Evolutionary conservation across 2,329 filamentous ascomycete genomes (phyloP), one percentile per base, ranked within the genome.

Genomic region (Polychaeton citri): DNA sequence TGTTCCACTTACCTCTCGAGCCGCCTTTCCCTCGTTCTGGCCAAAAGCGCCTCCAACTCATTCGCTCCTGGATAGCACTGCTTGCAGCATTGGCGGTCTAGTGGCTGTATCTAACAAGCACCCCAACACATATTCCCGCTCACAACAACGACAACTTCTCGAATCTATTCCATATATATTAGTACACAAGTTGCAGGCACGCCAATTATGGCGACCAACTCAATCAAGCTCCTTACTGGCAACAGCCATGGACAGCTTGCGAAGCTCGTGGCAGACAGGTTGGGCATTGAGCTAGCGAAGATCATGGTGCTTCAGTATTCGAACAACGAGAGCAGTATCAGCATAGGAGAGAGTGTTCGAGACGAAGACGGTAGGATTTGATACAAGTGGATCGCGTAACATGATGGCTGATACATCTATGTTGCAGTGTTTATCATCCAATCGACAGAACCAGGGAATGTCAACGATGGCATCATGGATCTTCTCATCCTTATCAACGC

Each of bases 381-480:
- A 7, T 7, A 28, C 21, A n/a, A n/a, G 21, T 28, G 24, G 24
- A n/a, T n/a, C n/a, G n/a, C n/a, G n/a, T n/a, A n/a, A n/a, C n/a
- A n/a, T 17, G 20, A 16, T 28, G 30, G 44, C 63, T 64, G 47
- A 65, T 62, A 19, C 63, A 59, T n/a, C n/a, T n/a, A n/a, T n/a
- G n/a, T n/a, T 24, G 30, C 44, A 59, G 87, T 95, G 55, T 96
- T 95, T 66, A 93, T 96, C 52, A 71, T 96, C 41, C 88, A 96
- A 64, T 94, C 88, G 17, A 94, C 90, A 33, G 80, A 83, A 28
- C 88, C 88, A 2, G 87, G 88, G 58, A 87, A 95, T 57, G 92
- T 96, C 66, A 98, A 98, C 63, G 88, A 96, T 59, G 86, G 86
- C 34, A 73, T 98, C 41, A 96, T 98, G 88, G 88, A 98, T 64